Base-by-base conservation (phyloP, 2,329 filamentous ascomycete species). In the Fusarium poae region DNA sequence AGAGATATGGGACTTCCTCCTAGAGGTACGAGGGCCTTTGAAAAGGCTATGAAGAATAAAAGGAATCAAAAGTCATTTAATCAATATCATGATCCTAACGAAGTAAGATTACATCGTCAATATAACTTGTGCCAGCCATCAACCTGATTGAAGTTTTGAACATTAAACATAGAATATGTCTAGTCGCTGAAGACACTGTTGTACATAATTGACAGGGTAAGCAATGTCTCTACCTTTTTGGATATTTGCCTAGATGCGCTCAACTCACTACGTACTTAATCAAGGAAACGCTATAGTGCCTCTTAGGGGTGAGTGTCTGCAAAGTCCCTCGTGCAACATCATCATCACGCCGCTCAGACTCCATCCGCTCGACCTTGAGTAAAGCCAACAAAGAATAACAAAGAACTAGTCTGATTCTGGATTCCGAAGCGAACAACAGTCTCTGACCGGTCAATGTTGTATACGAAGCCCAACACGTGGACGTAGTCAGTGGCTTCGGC, bases 251-350 rank as follows among this genome's bases (percentile, higher is more conserved):
- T 74, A 7, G 54, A 46, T 8, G 46, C 23, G 10, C 68, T 72
- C 1, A 79, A 58, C 3, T 49, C 25, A 30, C 52, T 50, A 12
- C 16, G n/a, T 25, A 32, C 9, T 23, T 51, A 32, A 20, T 20
- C 11, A 8, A 48, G 10, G 21, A 51, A 18, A 1, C 8, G 18
- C 6, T 40, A 78, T 76, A 4, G 67, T 62, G 0, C 84, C 84
- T 66, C 86, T 84, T 0, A 85, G 79, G 0, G 67, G 61, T 0
- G 84, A 83, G 64, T 88, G 85, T 1, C 82, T 79, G 63, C 87
- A 88, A 1, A 88, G 18, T 82, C n/a, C 75, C 74, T 8, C 82
- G 63, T 58, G 65, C 62, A 4, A 62, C 70, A 2, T 55, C 55
- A 65, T 86, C 83, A 0, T 81, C 81, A 1, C 50, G 37, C 3